Evolutionary conservation across 1,284 basidiomycete species (phyloP).

Genomic region (Ceratobasidium sp.): DNA sequence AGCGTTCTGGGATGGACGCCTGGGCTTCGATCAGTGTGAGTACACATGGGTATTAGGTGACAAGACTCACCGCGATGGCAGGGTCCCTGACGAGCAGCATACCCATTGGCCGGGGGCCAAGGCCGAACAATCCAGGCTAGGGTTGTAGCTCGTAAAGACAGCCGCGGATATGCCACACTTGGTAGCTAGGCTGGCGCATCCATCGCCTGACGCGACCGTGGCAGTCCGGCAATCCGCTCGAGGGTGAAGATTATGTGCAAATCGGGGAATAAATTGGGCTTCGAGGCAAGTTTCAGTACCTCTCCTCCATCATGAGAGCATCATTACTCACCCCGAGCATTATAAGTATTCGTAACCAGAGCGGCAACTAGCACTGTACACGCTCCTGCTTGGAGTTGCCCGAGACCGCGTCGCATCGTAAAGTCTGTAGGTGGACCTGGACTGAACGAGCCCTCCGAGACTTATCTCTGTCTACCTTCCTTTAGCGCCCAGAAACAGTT

Average conservation of each 20-base stretch:
- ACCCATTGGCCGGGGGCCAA: constrained; percentile 30
- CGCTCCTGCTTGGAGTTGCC: no score
- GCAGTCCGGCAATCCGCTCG: constrained; percentile 17
- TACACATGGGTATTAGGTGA: background rate
- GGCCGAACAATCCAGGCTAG: constrained; percentile 29
- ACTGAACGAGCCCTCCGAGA: no score
- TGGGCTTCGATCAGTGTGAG: background rate
- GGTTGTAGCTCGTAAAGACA: constrained; percentile 37
- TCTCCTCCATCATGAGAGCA: no score
- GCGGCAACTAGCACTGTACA: no score
- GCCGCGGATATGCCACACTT: constrained; percentile 29
- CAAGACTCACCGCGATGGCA: constrained; percentile 31
- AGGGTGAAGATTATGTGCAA: background rate
- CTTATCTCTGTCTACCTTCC: no score
- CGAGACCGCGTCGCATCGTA: no score
- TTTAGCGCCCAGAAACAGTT: no score
- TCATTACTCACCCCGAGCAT: no score
- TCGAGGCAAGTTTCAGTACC: no score
- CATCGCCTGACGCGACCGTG: constrained; percentile 21
- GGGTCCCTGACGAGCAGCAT: constrained; percentile 20
- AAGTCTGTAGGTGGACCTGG: no score
- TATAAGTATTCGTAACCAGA: no score
- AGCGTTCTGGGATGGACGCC: constrained; percentile 27
- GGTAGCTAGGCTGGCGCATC: constrained; percentile 24
- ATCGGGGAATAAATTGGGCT: background rate